phyloP scores from a whole-genome alignment of 2,329 filamentous ascomycete genomes.

The Massarina eburnea region DNA sequence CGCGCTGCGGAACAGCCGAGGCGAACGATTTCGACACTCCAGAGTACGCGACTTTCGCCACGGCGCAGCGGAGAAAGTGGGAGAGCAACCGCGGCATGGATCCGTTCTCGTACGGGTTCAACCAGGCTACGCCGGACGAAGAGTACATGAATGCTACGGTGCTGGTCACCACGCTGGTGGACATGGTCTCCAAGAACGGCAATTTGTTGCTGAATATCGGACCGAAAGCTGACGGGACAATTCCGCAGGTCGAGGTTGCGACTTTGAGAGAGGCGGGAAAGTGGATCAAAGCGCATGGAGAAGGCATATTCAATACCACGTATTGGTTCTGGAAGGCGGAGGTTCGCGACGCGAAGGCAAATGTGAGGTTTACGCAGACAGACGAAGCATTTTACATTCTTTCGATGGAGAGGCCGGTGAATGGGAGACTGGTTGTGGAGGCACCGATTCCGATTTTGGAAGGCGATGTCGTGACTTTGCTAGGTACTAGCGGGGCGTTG shows the following conservation, averaged over 20 bases:
- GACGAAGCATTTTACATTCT: slow-evolving; percentile 57
- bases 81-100: slow-evolving; percentile 63
- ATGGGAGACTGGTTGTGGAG: slow-evolving; percentile 42
- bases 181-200: slow-evolving; percentile 58
- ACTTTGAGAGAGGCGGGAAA: slow-evolving; percentile 54
- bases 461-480: slow-evolving; percentile 51
- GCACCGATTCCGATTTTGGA: slow-evolving; percentile 51
- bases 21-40: slow-evolving; percentile 60
- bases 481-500: slow-evolving; percentile 37
- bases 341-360: slow-evolving; percentile 44
- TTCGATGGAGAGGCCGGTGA: slow-evolving; percentile 45
- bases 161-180: slow-evolving; percentile 53
- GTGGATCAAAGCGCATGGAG: slow-evolving; percentile 57
- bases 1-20: slow-evolving; percentile 57
- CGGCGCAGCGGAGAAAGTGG: slow-evolving; percentile 59
- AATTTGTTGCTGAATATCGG: slow-evolving; percentile 61
- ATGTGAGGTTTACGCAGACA: slow-evolving; percentile 56
- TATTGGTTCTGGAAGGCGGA: slow-evolving; percentile 55
- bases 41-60: slow-evolving; percentile 56
- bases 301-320: slow-evolving; percentile 60
- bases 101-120: slow-evolving; percentile 62
- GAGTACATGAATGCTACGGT: slow-evolving; percentile 57
- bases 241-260: slow-evolving; percentile 52
- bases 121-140: slow-evolving; percentile 53
- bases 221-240: slow-evolving; percentile 57